Evolutionary conservation across 2,329 filamentous ascomycete genomes (phyloP).

Genomic region (Microcyclospora tardicrescens): DNA sequence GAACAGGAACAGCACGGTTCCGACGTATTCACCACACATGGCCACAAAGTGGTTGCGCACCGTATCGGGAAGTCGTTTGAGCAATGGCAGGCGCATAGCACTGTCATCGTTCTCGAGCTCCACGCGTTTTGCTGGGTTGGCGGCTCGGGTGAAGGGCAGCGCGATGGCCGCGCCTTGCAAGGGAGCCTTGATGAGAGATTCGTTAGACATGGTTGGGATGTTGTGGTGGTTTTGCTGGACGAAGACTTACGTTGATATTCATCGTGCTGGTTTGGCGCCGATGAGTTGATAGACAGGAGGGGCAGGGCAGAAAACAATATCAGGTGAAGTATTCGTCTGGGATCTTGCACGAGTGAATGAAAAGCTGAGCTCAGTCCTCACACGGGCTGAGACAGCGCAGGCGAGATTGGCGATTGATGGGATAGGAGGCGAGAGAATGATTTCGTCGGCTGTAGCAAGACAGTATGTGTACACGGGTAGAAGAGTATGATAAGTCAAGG

Average conservation of each 20-base stretch:
- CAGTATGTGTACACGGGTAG: too few species aligned
- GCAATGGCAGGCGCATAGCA: slow-evolving; percentile 17
- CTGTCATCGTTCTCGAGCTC: slow-evolving; percentile 12
- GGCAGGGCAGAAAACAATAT: too few species aligned
- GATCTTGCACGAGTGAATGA: too few species aligned
- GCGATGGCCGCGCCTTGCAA: slow-evolving; percentile 15
- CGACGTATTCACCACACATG: slow-evolving; percentile 28
- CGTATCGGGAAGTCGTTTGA: slow-evolving; percentile 13
- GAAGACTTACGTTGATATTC: slow-evolving; percentile 15
- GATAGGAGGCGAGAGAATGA: too few species aligned
- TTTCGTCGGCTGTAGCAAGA: too few species aligned
- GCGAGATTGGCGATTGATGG: too few species aligned
- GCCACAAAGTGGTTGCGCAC: slow-evolving; percentile 21
- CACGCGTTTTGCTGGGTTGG: slow-evolving; percentile 11
- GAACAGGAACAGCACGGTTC: slow-evolving; percentile 34
- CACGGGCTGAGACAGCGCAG: too few species aligned
- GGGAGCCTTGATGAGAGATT: slow-evolving; percentile 6
- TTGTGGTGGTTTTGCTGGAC: slow-evolving; percentile 2
- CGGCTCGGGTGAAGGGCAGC: slow-evolving; percentile 21
- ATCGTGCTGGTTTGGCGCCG: slow-evolving; percentile 2
- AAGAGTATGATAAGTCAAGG: too few species aligned
- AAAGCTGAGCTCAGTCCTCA: too few species aligned
- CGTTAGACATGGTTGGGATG: background rate
- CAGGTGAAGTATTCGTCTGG: too few species aligned
- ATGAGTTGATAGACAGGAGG: too few species aligned